phyloP scores from a whole-genome alignment of 2,329 filamentous ascomycete species.

The Penicillium polonicum region DNA sequence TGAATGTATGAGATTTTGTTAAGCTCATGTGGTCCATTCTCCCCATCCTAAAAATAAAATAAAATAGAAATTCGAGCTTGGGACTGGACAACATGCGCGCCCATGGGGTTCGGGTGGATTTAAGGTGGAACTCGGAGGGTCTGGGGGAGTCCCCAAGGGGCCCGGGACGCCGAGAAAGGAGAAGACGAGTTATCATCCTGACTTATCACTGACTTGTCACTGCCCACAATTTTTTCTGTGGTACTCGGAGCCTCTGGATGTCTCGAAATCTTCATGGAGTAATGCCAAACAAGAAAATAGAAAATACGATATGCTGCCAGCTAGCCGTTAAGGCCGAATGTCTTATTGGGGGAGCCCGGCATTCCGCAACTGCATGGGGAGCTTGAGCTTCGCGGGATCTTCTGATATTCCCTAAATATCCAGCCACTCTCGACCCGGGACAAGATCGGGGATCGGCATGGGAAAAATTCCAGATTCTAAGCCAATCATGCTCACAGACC shows the following conservation, averaged over 20 bases:
- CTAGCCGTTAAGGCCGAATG: neutral
- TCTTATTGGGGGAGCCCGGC: neutral
- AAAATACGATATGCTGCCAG: neutral
- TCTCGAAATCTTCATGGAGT: neutral
- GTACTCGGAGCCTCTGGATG: neutral
- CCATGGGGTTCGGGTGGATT: constrained; percentile 1
- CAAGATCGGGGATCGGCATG: neutral
- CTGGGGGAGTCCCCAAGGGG: neutral
- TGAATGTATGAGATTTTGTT: constrained; percentile 5
- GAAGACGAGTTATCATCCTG: neutral
- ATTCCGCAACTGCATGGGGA: constrained; percentile 2
- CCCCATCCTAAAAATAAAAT: constrained; percentile 11
- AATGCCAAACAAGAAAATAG: neutral
- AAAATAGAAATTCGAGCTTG: neutral
- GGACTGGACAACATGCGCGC: constrained; percentile 1
- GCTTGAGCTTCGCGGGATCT: constrained; percentile 6
- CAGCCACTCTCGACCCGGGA: neutral
- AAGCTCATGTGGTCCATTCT: constrained; percentile 4
- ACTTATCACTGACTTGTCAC: neutral
- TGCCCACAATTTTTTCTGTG: neutral
- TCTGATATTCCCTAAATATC: neutral
- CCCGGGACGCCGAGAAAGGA: constrained; percentile 9
- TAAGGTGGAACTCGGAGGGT: constrained; percentile 4
- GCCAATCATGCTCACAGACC: neutral
- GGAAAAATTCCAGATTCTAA: neutral